Percentiles rank a stretch among this genome's conserved stretches.
These are phyloP conservation scores for Tuber magnatum DNA, from an alignment of 495 filamentous ascomycete genomes.

Conservation along the genomic window DNA sequence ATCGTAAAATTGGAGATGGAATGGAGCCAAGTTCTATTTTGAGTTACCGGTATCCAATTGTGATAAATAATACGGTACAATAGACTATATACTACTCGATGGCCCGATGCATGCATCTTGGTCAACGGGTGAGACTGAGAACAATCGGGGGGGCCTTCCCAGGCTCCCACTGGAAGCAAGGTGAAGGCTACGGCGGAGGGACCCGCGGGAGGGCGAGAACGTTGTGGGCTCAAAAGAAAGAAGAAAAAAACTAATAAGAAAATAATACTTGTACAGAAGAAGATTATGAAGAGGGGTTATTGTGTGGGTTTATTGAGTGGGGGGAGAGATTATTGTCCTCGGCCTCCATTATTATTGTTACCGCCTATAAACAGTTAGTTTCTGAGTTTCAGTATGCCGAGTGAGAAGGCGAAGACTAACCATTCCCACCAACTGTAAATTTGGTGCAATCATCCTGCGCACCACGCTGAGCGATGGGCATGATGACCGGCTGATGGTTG, in stretches of 20 bases:
- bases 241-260: neutral
- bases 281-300: neutral
- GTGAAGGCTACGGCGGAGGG: neutral
- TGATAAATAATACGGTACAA: neutral
- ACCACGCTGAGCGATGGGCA: conserved; percentile 68
- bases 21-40: neutral
- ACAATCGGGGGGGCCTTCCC: neutral
- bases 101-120: neutral
- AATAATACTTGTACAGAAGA: conserved; percentile 5
- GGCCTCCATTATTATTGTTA: conserved; percentile 26
- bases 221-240: neutral
- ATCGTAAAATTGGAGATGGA: neutral
- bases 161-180: neutral
- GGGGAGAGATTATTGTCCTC: conserved; percentile 9
- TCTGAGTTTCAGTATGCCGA: neutral
- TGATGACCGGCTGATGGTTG: conserved; percentile 68
- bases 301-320: neutral
- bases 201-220: neutral
- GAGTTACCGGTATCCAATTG: neutral
- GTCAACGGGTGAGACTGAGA: neutral
- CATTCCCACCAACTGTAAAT: conserved; percentile 47
- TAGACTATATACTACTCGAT: conserved; percentile 1
- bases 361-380: conserved; percentile 22
- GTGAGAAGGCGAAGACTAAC: conserved; percentile 36
- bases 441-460: conserved; percentile 63